Conservation (phyloP, 805 yeast species). For the Candida sonorensis region DNA sequence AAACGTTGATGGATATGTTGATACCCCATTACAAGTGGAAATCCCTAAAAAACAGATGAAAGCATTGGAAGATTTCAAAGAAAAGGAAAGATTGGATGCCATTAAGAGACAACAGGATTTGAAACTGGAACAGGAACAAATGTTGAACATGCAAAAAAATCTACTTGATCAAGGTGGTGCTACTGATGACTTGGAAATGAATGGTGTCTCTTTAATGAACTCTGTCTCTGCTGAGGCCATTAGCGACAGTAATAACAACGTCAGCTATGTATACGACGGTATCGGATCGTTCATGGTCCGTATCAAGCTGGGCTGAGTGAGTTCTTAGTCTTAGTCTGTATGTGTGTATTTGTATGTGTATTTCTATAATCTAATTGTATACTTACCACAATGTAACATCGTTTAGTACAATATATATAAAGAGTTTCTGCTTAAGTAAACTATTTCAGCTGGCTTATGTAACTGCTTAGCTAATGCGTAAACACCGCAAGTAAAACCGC, state of each 20-base stretch:
- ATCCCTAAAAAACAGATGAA: slow-evolving; percentile 25
- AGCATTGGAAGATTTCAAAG: slow-evolving; percentile 16
- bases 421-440: no score
- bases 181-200: slow-evolving; percentile 4
- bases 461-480: no score
- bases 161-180: background rate
- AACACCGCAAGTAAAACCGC: no score
- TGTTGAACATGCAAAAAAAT: slow-evolving; percentile 2
- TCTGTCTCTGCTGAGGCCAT: background rate
- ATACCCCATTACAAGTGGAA: slow-evolving; percentile 28
- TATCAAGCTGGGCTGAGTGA: slow-evolving; percentile 6
- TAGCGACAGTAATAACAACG: slow-evolving; percentile 3
- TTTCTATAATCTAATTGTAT: no score
- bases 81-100: slow-evolving; percentile 11
- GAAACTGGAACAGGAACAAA: slow-evolving; percentile 6
- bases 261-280: slow-evolving; percentile 7
- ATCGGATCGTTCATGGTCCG: slow-evolving; percentile 7
- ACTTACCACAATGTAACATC: no score
- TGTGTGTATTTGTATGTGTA: no score
- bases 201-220: slow-evolving; percentile 1
- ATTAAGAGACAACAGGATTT: slow-evolving; percentile 7
- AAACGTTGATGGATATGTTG: slow-evolving; percentile 41
- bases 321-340: no score
- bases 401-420: no score
- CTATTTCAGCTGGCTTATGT: no score